Base-by-base conservation (phyloP, 306 rosid species). In the Cercis canadensis region DNA sequence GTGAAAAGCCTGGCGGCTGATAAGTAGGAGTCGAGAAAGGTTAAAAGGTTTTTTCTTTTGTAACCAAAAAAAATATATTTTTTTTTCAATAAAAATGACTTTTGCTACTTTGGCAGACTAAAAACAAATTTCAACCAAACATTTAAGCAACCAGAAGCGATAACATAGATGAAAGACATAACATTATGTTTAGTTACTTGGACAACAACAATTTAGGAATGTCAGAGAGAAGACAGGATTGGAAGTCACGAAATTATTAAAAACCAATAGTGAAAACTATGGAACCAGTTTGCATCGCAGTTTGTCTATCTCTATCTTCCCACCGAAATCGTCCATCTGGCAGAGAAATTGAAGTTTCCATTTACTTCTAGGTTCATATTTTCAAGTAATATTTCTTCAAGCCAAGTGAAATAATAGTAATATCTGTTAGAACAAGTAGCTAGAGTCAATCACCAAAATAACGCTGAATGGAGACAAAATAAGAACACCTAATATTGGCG, bases 371-470 rank as follows among this genome's bases (percentile, higher is more conserved):
- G 14, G 32, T 72, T 72, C 73, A 65, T 46, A 24, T 24, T 65
- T 57, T 75, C 44, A 47, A 39, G 31, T 57, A 18, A 57, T 17
- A 57, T 50, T 19, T 49, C 68, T 70, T 46, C 54, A 39, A 31
- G 44, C 36, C 56, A 64, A 31, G 34, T 19, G 8, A n/a, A n/a
- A n/a, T n/a, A n/a, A n/a, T n/a, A n/a, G n/a, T n/a, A n/a, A n/a
- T n/a, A n/a, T n/a, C n/a, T n/a, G 24, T 43, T 43, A 52, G 60
- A 51, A 41, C 51, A 39, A 17, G 61, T 24, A 17, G 37, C 36
- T 17, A 60, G 18, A 51, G 0, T 15, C 40, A 4, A 49, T 49
- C 15, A 17, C 60, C 7, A 44, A 15, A 24, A 24, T 24, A 24
- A 24, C 29, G 29, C n/a, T n/a, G n/a, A n/a, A n/a, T n/a, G 29